A percentile compares a stretch with the other conserved stretches of the same genome.
These are phyloP conservation scores for Penicillium nordicum DNA, from an alignment of 2,329 filamentous ascomycete genomes.

Conservation along the genomic window DNA sequence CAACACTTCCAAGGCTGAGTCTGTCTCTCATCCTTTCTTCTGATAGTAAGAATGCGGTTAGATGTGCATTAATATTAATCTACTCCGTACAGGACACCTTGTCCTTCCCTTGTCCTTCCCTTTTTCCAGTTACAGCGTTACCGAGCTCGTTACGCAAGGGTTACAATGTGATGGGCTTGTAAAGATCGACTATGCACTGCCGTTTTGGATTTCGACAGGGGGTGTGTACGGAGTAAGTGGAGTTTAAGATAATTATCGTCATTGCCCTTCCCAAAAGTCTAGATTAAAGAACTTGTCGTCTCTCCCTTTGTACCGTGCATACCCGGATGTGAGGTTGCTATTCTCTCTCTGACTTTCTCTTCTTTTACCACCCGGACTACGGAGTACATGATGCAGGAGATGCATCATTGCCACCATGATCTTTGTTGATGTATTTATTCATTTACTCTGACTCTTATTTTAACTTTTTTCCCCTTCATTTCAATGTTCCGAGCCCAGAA, in stretches of 20 bases:
- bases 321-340: conserved; percentile 14
- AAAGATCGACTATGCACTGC: conserved; percentile 9
- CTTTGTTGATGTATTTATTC: not conserved
- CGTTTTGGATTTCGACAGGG: conserved; percentile 13
- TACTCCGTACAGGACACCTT: not conserved
- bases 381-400: conserved; percentile 28
- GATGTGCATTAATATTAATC: not conserved
- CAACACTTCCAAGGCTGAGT: conserved; percentile 11
- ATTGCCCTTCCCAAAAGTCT: conserved; percentile 16
- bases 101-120: not conserved
- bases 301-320: conserved; percentile 20
- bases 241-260: conserved; percentile 17
- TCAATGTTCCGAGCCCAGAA: conserved; percentile 19
- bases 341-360: conserved; percentile 11
- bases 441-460: conserved; percentile 1
- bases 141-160: conserved; percentile 23
- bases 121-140: conserved; percentile 6
- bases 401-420: conserved; percentile 24
- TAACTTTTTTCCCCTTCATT: not conserved
- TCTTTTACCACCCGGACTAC: not conserved
- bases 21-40: not conserved
- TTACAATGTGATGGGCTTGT: conserved; percentile 22
- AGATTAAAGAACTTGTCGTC: conserved; percentile 5
- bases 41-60: conserved; percentile 10
- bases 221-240: conserved; percentile 11